Base-by-base conservation (phyloP, 345 rosid species). In the Hypericum androsaemum region DNA sequence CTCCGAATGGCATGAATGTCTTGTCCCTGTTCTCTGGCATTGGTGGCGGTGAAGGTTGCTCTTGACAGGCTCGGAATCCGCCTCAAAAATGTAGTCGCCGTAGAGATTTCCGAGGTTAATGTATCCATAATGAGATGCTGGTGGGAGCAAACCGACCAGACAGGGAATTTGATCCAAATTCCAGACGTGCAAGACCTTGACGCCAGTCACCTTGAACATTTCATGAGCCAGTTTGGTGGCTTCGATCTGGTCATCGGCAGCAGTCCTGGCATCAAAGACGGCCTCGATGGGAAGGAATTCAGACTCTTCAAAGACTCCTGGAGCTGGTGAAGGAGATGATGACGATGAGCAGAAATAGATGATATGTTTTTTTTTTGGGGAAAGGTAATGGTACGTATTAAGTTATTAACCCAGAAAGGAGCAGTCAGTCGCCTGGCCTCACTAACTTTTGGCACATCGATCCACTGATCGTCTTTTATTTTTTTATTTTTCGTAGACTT, bases 171-270 rank as follows among this genome's bases (percentile, higher is more conserved):
- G 10, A 37, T 22, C 14, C 61, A 66, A 39, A 13, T 54, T 7
- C 13, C 0, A 8, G 57, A 71, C 52, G 59, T 59, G 12, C 32
- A 41, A 52, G 46, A 58, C 12, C 39, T 71, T 7, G 52, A 68
- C 12, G 78, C 61, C 0, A 71, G 74, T 22, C 63, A 63, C 12
- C 54, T 90, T 0, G 80, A 80, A 65, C 60, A 70, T 7, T 10
- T 84, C 44, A 82, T 90, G 74, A 48, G 35, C 12, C 10, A 41
- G 1, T 74, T 58, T 61, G 96, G 98, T 0, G 92, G 88, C 10
- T 90, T 90, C 10, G 98, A 90, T 72, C 88, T 90, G 0, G 76
- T 90, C 6, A 61, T 90, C n/a, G 98, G 98, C 8, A 96, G 98
- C 8, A 90, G 98, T 22, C 96, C 96, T 0, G 87, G 98, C 50